Base-by-base conservation (phyloP, 306 rosid genomes). In the Ormosia emarginata region DNA sequence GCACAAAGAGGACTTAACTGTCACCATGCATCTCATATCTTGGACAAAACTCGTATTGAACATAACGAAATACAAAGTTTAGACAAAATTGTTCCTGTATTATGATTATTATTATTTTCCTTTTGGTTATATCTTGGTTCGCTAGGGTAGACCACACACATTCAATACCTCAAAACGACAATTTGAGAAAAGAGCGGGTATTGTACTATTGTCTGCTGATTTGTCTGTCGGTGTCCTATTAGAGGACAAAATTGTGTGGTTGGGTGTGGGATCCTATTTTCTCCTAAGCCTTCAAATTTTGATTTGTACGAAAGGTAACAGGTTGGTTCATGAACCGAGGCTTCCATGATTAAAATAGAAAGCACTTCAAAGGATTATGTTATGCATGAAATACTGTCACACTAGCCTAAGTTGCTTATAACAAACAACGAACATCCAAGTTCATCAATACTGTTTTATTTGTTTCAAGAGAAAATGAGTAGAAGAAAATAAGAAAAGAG, bases 141-240 rank as follows among this genome's bases (percentile, higher is more conserved):
- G 50, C 53, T 40, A 33, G 14, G 57, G 43, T 46, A 49, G 82
- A 59, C 46, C 30, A 49, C 57, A 65, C 76, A 34, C 1, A 11
- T 55, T 11, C 11, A 62, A 12, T 33, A 46, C 69, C 9, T 39
- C 56, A 78, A 63, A 56, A 24, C 0, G 77, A 50, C 52, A 79
- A 34, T 3, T 67, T 8, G 85, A 83, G 87, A 84, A 77, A 87
- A 81, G 24, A 59, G 59, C 86, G 86, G 76, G 47, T 83, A 73
- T 62, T 24, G 24, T 24, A 24, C 24, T 24, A 24, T 24, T 87
- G 90, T 87, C 90, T 77, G 29, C 73, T 77, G 64, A 80, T 71
- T 76, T 85, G 71, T 80, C 83, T 76, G 85, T 86, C 85, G 89
- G 86, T 79, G 85, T 56, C 77, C 66, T 17, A 62, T 63, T 64